Conservation (phyloP, 148 eudicot species). For the Rhododendron mucronatum region DNA sequence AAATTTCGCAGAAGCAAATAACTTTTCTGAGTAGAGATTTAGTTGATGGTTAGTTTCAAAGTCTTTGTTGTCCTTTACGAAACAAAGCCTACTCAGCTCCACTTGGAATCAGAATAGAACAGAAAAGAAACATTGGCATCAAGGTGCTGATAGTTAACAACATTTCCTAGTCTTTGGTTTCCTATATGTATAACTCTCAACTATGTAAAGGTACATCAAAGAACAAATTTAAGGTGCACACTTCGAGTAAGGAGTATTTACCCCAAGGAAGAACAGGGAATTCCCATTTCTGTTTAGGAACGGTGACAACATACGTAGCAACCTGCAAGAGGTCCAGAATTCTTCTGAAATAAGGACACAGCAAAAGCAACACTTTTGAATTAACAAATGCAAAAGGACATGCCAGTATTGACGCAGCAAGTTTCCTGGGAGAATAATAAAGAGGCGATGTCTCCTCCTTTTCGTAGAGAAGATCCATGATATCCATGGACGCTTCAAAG, state of each 20-base stretch:
- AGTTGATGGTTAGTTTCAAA: background rate
- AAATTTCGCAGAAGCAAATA: background rate
- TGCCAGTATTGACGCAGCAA: constrained; percentile 56
- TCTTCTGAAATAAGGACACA: background rate
- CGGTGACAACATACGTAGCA: constrained; percentile 54
- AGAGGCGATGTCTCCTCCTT: constrained; percentile 40
- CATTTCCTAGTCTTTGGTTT: background rate
- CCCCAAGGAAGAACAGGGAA: constrained; percentile 82
- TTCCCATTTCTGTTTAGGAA: constrained; percentile 61
- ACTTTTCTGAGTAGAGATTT: background rate
- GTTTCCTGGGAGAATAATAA: constrained; percentile 30
- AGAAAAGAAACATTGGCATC: background rate
- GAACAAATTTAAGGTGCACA: background rate
- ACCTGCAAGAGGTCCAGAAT: constrained; percentile 25
- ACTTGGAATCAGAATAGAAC: background rate
- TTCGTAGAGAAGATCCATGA: constrained; percentile 82
- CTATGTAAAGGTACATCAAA: background rate
- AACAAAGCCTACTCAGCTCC: background rate
- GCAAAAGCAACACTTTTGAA: background rate
- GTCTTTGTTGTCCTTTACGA: background rate
- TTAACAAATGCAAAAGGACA: constrained; percentile 7
- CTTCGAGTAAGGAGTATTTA: constrained; percentile 15
- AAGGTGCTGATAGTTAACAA: background rate
- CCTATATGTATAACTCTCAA: background rate
- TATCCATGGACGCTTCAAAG: constrained; percentile 67